Base-by-base conservation (phyloP, 345 rosid species). In the Euclidium syriacum region DNA sequence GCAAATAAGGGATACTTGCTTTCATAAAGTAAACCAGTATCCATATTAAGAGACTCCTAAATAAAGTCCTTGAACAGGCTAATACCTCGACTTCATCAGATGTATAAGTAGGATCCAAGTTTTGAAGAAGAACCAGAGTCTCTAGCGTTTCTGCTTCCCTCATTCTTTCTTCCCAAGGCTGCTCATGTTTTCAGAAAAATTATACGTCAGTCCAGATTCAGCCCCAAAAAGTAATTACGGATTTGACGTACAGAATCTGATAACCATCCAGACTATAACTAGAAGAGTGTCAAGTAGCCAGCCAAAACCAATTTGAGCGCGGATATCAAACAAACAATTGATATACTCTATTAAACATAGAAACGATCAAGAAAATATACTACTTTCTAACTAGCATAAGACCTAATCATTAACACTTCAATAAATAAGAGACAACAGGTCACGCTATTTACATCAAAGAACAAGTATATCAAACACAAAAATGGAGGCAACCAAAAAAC, bases 91-190 rank as follows among this genome's bases (percentile, higher is more conserved):
- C 91, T 62, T 85, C 94, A 1, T 52, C 54, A 44, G 89, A 77
- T 42, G 84, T 81, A 71, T 53, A 89, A 38, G 81, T 58, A 48
- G 91, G 91, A 75, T 78, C 89, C 83, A 92, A 68, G 76, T 89
- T 89, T 55, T 54, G 87, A 58, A 89, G 88, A 44, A 89, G 61
- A 62, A 92, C 84, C 62, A 89, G 80, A 24, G 38, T 85, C 50
- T 77, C 89, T 47, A 66, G 52, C 63, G 71, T 77, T 49, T 75
- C 72, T 6, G 89, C 95, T 35, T 40, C 64, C 34, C 52, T 71
- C 75, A 91, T 71, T 47, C 79, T 79, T 55, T 84, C 87, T 68
- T 85, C 85, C 92, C 90, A 92, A 58, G 88, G 77, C 98, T 91
- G 75, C 24, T 24, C 58, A 70, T 52, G 56, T 22, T 47, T 29